These are phyloP conservation scores for Echites panduratus DNA, from an alignment of 257 asterid genomes.

Conservation along the genomic window DNA sequence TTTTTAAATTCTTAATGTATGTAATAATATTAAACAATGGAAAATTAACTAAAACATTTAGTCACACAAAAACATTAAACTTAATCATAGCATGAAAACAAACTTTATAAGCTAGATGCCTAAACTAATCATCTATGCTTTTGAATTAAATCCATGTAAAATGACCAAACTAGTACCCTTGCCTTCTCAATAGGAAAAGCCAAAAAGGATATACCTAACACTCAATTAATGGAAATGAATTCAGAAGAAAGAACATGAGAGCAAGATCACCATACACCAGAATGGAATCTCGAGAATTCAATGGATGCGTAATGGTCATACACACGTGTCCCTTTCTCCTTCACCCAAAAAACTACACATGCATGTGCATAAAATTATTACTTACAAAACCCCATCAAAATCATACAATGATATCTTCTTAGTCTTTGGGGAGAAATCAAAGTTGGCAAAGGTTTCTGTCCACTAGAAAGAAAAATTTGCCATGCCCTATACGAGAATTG, in stretches of 20 bases:
- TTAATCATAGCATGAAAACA: too few species aligned
- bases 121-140: too few species aligned
- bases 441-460: conserved; percentile 2
- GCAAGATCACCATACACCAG: neutral
- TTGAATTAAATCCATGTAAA: neutral
- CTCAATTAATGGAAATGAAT: neutral
- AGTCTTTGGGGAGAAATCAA: neutral
- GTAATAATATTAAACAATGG: too few species aligned
- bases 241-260: neutral
- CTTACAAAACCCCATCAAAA: neutral
- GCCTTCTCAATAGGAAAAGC: neutral
- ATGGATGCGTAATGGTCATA: conserved; percentile 1
- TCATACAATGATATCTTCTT: neutral
- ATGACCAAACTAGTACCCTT: neutral
- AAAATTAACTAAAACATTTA: too few species aligned
- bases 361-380: conserved; percentile 8
- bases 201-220: neutral
- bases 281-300: conserved; percentile 3
- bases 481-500: conserved; percentile 6
- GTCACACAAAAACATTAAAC: too few species aligned
- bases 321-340: conserved; percentile 18
- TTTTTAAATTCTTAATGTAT: too few species aligned
- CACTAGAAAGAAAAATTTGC: neutral
- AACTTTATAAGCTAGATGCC: too few species aligned
- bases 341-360: neutral